Base-by-base conservation (phyloP, 129 eudicot species). In the Pseudognaphalium luteoalbum region DNA sequence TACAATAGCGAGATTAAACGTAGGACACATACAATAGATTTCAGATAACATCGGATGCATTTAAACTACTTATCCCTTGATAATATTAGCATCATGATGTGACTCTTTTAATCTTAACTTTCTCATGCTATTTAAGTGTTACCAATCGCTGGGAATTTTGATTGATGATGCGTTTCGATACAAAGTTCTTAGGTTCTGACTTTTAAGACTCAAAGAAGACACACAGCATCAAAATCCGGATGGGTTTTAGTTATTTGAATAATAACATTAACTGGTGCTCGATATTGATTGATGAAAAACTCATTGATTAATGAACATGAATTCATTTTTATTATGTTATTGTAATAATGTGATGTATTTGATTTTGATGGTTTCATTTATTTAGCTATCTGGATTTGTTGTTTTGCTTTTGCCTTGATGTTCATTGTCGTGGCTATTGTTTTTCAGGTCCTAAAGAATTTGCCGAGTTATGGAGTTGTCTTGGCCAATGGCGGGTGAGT, bases 401-500 rank as follows among this genome's bases (percentile, higher is more conserved):
- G 44, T 56, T 71, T 72, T 3, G 19, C 16, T 8, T 16, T 37
- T 35, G 20, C 71, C 42, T 42, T 72, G 42, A 65, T 66, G 51
- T 72, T 29, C 67, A 51, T 75, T 64, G 59, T 37, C 59, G 47
- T 57, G 10, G 4, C 20, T 57, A 29, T 32, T 56, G 32, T 76
- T 81, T 25, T 16, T 19, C 75, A 91, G 97, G 97, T 28, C 93
- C 88, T 9, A 82, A 80, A 82, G 97, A 88, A 85, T 91, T 91
- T 73, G 79, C 91, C 0, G 91, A 84, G 59, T 41, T 91, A 70
- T 91, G 93, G 93, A 84, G 80, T 50, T 91, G 97, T 76, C 89
- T 91, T 70, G 88, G 97, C 69, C 89, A 86, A 65, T 91, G 93
- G 97, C 86, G 91, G 79, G 97, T 88, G 85, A 90, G 96, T 84